Evolutionary conservation across 331 rosid species (phyloP).

Genomic region (Acacia pycnantha): DNA sequence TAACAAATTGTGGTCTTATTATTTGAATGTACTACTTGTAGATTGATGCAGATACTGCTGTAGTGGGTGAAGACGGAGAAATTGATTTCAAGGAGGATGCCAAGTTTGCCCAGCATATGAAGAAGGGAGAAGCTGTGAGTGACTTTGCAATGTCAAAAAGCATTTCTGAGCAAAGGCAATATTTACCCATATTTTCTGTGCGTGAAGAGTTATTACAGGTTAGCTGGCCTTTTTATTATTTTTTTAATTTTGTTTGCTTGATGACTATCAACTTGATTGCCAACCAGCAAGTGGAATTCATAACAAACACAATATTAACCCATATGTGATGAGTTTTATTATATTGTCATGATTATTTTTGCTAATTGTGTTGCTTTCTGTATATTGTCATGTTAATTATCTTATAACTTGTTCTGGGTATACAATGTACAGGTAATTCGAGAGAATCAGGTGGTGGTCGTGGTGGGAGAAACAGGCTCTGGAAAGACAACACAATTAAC

Average conservation of each 20-base stretch:
- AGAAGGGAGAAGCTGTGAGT: constrained; percentile 93
- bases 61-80: constrained; percentile 90
- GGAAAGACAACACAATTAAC: constrained; percentile 98
- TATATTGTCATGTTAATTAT: constrained; percentile 20
- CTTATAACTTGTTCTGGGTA: constrained; percentile 18
- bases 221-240: background rate
- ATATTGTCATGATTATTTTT: background rate
- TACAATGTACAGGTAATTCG: constrained; percentile 66
- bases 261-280: background rate
- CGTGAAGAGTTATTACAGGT: constrained; percentile 96
- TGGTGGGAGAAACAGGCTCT: constrained; percentile 98
- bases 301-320: background rate
- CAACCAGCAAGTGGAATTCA: background rate
- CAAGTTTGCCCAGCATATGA: constrained; percentile 92
- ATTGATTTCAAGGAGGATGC: constrained; percentile 97
- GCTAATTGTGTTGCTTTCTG: constrained; percentile 9
- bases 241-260: background rate
- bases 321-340: background rate
- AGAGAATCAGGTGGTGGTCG: constrained; percentile 93
- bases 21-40: constrained; percentile 28
- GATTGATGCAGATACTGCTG: constrained; percentile 97
- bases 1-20: constrained; percentile 22
- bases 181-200: constrained; percentile 92
- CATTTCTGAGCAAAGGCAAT: constrained; percentile 84
- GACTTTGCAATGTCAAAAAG: constrained; percentile 93